Base-by-base conservation (phyloP, 495 filamentous ascomycete genomes). In the Penicillium cataractarum region DNA sequence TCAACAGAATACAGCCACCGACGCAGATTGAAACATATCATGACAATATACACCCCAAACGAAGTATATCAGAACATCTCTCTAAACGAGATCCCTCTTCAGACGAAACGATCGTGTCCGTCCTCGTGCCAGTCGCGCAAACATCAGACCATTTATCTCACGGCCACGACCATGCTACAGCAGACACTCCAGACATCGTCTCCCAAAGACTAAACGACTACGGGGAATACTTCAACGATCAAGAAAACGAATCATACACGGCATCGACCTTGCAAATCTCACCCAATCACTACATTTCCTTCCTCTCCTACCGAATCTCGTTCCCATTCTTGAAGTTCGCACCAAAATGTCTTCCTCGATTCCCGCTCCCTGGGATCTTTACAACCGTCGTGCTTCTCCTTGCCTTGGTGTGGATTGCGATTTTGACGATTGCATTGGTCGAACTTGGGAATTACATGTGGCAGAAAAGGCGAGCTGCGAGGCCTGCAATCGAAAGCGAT, bases 361-460 rank as follows among this genome's bases (percentile, higher is more conserved):
- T 60, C 17, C 57, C 60, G 6, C 40, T 71, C 8, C 65, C 65
- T 6, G 65, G 63, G 7, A 27, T 68, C 0, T 65, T 71, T 27
- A 64, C 63, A 2, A 69, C 65, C 0, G 62, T 71, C 3, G 65
- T 64, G 8, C 52, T 71, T 37, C 60, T 74, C 10, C 51, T 73
- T 22, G 55, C 52, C 4, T 44, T 76, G 61, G 62, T 71, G 1
- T 73, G 71, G 72, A 39, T 76, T 39, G 66, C 67, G 2, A 65
- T 76, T 7, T 53, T 76, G 9, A 63, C 58, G 3, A 61, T 76
- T 39, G 70, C 64, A 3, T 9, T 76, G 31, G 61, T 74, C 6
- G 74, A 74, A 46, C 39, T 69, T 19, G 66, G 61, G 0, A 69
- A 62, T 46, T 65, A 65, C 48, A 10, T 73, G 15, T 74, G 68